Percentiles rank a stretch among this genome's conserved stretches.
phyloP scores from a whole-genome alignment of 306 rosid genomes.

The Fragaria nilgerrensis region DNA sequence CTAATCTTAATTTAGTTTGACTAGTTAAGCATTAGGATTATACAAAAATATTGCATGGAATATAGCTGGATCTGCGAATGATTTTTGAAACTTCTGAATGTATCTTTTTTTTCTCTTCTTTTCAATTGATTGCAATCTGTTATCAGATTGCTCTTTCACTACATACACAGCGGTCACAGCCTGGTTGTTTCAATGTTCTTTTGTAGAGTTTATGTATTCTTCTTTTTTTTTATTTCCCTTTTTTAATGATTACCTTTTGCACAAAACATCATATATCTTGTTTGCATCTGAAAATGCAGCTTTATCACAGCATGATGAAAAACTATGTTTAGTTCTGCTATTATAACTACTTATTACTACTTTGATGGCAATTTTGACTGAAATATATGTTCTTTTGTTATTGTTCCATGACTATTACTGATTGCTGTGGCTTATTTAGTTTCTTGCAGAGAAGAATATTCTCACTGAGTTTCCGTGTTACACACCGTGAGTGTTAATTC shows the following conservation, averaged over 20 bases:
- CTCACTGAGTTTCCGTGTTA: slow-evolving; percentile 59
- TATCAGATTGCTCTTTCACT: not conserved
- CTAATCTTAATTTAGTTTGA: not conserved
- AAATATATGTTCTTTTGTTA: not conserved
- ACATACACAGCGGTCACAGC: not conserved
- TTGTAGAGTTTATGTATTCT: not conserved
- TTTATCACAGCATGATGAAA: not conserved
- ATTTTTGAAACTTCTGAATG: not conserved
- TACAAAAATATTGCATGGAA: not conserved
- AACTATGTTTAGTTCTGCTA: not conserved
- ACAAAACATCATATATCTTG: not conserved
- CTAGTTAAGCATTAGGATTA: not conserved
- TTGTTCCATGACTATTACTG: slow-evolving; percentile 32
- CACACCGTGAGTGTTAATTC: slow-evolving; percentile 58
- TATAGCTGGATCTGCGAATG: not conserved
- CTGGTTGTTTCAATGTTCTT: slow-evolving; percentile 4
- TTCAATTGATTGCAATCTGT: no score
- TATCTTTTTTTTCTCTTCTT: not conserved
- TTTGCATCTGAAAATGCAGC: not conserved
- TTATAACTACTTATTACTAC: not conserved
- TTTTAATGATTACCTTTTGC: not conserved
- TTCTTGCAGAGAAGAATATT: slow-evolving; percentile 60
- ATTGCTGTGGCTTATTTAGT: slow-evolving; percentile 40
- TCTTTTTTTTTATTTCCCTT: not conserved
- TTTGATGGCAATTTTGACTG: not conserved